These are phyloP conservation scores for Colletotrichum chrysophilum DNA, from an alignment of 2,329 filamentous ascomycete genomes.

Conservation along the genomic window DNA sequence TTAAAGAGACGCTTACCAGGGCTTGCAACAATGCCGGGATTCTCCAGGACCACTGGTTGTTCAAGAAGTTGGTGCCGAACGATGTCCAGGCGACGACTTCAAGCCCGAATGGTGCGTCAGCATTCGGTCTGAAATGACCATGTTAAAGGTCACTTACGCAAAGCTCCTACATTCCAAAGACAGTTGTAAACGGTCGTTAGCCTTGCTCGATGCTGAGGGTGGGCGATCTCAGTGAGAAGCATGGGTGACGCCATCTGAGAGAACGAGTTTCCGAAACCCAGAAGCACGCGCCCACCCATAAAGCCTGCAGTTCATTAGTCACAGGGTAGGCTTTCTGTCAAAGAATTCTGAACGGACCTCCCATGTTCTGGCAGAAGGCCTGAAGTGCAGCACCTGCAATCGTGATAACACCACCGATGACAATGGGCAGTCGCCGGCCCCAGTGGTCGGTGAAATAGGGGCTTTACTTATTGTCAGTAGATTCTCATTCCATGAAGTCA, in stretches of 20 bases:
- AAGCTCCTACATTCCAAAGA: constrained; percentile 56
- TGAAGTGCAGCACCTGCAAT: constrained; percentile 61
- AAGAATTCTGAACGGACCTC: constrained; percentile 26
- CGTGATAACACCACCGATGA: constrained; percentile 60
- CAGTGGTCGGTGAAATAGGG: constrained; percentile 59
- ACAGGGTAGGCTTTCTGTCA: too few species aligned
- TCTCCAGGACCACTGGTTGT: constrained; percentile 58
- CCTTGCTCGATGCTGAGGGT: constrained; percentile 53
- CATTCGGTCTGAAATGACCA: constrained; percentile 40
- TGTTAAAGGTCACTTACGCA: constrained; percentile 42
- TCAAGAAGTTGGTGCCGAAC: constrained; percentile 51
- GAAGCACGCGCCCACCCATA: constrained; percentile 59
- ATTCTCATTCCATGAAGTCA: neutral
- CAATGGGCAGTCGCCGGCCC: constrained; percentile 59
- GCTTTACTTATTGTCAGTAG: constrained; percentile 24
- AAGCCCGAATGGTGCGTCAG: neutral
- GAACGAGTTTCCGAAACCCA: constrained; percentile 62
- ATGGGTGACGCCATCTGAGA: constrained; percentile 58
- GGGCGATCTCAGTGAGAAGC: constrained; percentile 58
- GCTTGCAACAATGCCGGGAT: constrained; percentile 54
- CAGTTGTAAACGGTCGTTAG: constrained; percentile 60
- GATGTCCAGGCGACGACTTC: constrained; percentile 51
- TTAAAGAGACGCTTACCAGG: constrained; percentile 14
- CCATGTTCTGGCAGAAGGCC: constrained; percentile 51
- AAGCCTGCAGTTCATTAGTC: constrained; percentile 28